Evolutionary conservation across 1,284 basidiomycete species (phyloP).

Genomic region (Caloboletus inedulis): DNA sequence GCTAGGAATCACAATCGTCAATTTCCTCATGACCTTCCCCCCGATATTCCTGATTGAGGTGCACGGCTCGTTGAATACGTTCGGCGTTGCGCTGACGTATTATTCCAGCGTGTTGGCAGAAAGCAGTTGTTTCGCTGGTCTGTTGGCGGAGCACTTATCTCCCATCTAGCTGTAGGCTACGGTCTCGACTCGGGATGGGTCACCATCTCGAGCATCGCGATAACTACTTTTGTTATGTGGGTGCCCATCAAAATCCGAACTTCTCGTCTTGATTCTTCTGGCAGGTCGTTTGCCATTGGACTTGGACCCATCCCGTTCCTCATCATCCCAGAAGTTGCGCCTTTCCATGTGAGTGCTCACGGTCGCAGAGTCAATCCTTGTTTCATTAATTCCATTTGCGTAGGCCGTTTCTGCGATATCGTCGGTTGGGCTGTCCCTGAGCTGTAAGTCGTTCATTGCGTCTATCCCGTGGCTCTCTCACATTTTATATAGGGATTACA

Average conservation of each 20-base stretch:
- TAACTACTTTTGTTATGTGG: constrained; percentile 81
- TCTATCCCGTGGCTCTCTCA: not conserved
- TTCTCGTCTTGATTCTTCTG: constrained; percentile 2
- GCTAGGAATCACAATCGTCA: constrained; percentile 76
- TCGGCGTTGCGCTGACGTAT: not conserved
- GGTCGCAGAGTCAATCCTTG: not conserved
- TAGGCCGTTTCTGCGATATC: constrained; percentile 85
- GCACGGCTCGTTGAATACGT: not conserved
- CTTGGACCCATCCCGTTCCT: constrained; percentile 93
- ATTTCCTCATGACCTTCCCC: constrained; percentile 75
- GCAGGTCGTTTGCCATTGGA: constrained; percentile 82
- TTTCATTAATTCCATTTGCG: not conserved
- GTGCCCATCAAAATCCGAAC: constrained; percentile 25
- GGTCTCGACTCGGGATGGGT: constrained; percentile 65
- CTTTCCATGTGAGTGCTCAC: constrained; percentile 56
- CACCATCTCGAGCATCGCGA: constrained; percentile 68
- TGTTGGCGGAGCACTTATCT: constrained; percentile 59
- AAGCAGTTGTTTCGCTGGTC: constrained; percentile 57
- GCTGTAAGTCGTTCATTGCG: constrained; percentile 51
- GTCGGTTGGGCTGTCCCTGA: constrained; percentile 78
- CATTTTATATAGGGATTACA: constrained; percentile 57
- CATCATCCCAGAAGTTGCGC: constrained; percentile 89
- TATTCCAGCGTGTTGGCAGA: constrained; percentile 60
- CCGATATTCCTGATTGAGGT: constrained; percentile 86
- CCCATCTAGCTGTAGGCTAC: constrained; percentile 67